Conservation (phyloP, 2,329 filamentous ascomycete genomes). For the Aphanocladium album region DNA sequence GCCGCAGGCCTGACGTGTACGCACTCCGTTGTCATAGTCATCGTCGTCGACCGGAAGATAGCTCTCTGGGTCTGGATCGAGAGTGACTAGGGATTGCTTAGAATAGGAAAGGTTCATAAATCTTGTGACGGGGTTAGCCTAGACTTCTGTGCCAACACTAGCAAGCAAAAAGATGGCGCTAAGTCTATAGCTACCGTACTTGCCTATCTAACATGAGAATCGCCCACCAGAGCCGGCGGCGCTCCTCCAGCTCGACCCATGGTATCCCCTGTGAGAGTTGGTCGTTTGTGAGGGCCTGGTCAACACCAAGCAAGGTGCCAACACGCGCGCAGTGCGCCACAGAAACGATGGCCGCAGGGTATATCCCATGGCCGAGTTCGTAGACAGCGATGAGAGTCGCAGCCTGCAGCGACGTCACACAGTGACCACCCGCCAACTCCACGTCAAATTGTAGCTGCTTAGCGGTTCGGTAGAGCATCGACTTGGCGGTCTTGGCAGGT, state of each 20-base stretch:
- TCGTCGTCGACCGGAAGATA: conserved; percentile 14
- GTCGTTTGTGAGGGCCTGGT: neutral
- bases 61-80: conserved; percentile 11
- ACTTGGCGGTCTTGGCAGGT: neutral
- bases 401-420: neutral
- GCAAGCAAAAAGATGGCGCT: too few species aligned
- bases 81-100: conserved; percentile 10
- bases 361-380: neutral
- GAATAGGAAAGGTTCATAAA: conserved; percentile 13
- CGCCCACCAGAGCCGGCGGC: neutral
- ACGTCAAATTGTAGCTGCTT: neutral
- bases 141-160: too few species aligned
- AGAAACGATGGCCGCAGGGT: neutral
- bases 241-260: neutral
- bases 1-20: too few species aligned
- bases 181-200: too few species aligned
- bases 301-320: neutral
- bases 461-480: neutral
- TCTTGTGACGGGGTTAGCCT: neutral
- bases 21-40: conserved; percentile 8
- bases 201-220: neutral
- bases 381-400: neutral
- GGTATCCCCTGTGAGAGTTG: neutral
- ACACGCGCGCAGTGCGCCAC: neutral
- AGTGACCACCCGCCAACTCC: neutral